Evolutionary conservation across 225 moss, liverwort and hornwort genomes (phyloP), one percentile per base, ranked within the genome.

Genomic region (Ulota crispa): DNA sequence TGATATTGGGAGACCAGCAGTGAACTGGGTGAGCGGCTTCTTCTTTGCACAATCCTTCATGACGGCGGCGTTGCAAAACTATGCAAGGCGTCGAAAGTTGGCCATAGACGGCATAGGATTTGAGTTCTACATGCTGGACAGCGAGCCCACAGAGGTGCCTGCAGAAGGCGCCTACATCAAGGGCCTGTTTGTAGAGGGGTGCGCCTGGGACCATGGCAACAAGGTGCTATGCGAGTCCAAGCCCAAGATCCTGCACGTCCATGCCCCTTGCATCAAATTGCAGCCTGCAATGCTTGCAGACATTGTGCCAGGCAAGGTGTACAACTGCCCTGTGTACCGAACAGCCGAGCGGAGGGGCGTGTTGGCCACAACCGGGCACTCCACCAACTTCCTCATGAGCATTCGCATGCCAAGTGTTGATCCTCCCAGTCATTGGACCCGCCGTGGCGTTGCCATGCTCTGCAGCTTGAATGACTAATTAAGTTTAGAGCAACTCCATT

Each of bases 41-140:
- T 98, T 98, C 88, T 98, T 98, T n/a, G 97, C 94, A 0, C 97
- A 98, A 27, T 95, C 97, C 10, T 98, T 98, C 83, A 98, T 98
- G 97, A 98, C 95, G 3, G 97, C 97, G 0, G 94, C 97, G 0
- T 83, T 98, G 0, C 97, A 98, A 13, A 98, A 98, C 69, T 98
- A 93, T 14, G 95, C 97, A 0, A 76, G 97, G 3, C 80, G 79
- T 15, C 89, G 92, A 8, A 94, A 87, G 50, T 85, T 98, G 1
- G 98, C 98, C 74, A 98, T 98, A 3, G 98, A 98, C 20, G 95
- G 95, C 50, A 92, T 98, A 7, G 98, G 91, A 4, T 98, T 95
- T 10, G 90, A 94, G 75, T 98, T 92, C 5, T 80, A 79, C 68
- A 88, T 98, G 87, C 34, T 94, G 57, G 94, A 95, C 37, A n/a